phyloP scores from a whole-genome alignment of 768 basidiomycete species.

The Multifurca ochricompacta region DNA sequence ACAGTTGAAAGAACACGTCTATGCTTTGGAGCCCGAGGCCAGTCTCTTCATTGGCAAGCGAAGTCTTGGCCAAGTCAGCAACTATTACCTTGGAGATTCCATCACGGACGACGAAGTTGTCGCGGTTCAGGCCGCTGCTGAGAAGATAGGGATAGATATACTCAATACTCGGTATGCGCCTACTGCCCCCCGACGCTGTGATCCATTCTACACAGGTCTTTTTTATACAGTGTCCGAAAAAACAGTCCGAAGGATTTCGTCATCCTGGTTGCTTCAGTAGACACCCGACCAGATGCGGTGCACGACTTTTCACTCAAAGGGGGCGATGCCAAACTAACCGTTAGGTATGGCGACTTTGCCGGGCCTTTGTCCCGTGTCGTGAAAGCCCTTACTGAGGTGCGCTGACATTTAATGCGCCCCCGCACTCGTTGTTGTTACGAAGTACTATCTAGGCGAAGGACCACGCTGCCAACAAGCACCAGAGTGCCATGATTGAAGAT shows the following conservation, averaged over 20 bases:
- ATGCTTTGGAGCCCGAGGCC: conserved; percentile 53
- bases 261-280: conserved; percentile 67
- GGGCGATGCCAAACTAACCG: conserved; percentile 42
- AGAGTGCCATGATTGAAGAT: conserved; percentile 62
- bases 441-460: conserved; percentile 51
- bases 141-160: conserved; percentile 66
- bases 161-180: conserved; percentile 66
- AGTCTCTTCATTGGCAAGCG: conserved; percentile 76
- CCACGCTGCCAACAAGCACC: conserved; percentile 65
- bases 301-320: conserved; percentile 42
- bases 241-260: conserved; percentile 53
- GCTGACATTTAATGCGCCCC: not conserved
- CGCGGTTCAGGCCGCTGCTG: conserved; percentile 64
- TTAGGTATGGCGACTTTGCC: conserved; percentile 74
- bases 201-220: not conserved
- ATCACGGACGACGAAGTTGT: conserved; percentile 75
- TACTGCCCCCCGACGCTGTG: not conserved
- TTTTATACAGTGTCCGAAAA: conserved; percentile 54
- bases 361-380: conserved; percentile 46
- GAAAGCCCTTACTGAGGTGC: conserved; percentile 52
- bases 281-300: conserved; percentile 31
- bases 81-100: conserved; percentile 75
- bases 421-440: not conserved
- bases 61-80: conserved; percentile 65
- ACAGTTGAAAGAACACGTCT: conserved; percentile 71